Conservation (phyloP, 345 rosid genomes). For the Bruguiera parviflora region DNA sequence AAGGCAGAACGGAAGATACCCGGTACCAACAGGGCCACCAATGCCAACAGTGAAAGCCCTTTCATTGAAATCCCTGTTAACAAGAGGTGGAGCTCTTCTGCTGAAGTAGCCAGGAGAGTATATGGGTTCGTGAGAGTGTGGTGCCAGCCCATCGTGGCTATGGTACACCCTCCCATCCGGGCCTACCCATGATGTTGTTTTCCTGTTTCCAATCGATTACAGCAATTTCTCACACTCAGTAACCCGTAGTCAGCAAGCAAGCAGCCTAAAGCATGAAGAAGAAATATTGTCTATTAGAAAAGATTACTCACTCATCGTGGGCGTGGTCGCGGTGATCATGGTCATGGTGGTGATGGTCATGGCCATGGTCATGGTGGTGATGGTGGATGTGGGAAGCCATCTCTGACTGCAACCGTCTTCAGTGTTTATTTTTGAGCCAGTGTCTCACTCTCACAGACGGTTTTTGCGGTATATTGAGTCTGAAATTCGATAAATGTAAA, state of each 20-base stretch:
- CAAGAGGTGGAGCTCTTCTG: constrained; percentile 80
- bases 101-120: constrained; percentile 94
- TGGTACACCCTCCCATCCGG: constrained; percentile 76
- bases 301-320: constrained; percentile 27
- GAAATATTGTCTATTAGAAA: not conserved
- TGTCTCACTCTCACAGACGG: too few species aligned
- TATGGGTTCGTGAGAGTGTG: constrained; percentile 96
- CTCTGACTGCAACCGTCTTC: too few species aligned
- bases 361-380: not conserved
- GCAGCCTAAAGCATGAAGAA: not conserved
- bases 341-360: constrained; percentile 10
- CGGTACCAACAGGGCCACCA: constrained; percentile 97
- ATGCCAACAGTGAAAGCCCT: constrained; percentile 95
- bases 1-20: constrained; percentile 41
- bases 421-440: too few species aligned
- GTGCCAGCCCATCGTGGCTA: constrained; percentile 98
- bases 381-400: not conserved
- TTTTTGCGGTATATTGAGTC: too few species aligned
- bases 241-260: not conserved
- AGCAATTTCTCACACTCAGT: not conserved
- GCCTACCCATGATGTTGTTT: constrained; percentile 57
- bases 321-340: constrained; percentile 27
- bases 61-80: constrained; percentile 69
- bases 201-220: constrained; percentile 25
- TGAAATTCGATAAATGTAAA: too few species aligned